Conservation (phyloP, 225 moss, liverwort and hornwort species). For the Marchantia paleacea region DNA sequence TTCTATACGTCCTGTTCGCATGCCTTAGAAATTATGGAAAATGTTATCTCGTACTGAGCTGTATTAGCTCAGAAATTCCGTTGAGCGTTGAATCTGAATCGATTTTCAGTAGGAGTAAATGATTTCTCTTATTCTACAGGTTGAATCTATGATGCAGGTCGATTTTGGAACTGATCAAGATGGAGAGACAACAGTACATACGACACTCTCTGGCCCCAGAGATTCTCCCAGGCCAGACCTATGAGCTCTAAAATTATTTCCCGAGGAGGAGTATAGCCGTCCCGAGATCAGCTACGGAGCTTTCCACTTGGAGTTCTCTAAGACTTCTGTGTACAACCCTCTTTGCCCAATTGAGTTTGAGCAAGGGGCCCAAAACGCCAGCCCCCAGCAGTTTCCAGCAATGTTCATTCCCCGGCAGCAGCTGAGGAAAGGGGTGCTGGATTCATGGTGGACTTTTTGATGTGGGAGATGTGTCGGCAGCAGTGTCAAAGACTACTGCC, state of each 20-base stretch:
- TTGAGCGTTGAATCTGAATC: not conserved
- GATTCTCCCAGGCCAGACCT: slow-evolving; percentile 44
- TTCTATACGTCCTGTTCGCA: too few relatives aligned
- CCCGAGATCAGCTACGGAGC: slow-evolving; percentile 32
- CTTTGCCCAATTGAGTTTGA: slow-evolving; percentile 48
- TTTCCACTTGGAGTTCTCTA: slow-evolving; percentile 26
- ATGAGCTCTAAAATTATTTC: slow-evolving; percentile 49
- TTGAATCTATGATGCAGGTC: not conserved
- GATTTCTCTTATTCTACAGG: not conserved
- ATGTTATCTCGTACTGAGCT: too few relatives aligned
- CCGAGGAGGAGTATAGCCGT: slow-evolving; percentile 32
- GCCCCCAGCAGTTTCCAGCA: slow-evolving; percentile 10
- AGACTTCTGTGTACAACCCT: slow-evolving; percentile 39
- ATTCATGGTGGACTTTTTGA: slow-evolving; percentile 48
- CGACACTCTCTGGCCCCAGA: slow-evolving; percentile 40
- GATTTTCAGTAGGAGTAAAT: not conserved
- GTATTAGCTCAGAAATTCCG: not conserved
- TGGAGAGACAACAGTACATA: slow-evolving; percentile 41
- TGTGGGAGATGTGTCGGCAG: slow-evolving; percentile 62
- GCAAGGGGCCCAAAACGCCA: slow-evolving; percentile 40
- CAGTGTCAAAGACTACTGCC: slow-evolving; percentile 56
- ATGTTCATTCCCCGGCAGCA: slow-evolving; percentile 40
- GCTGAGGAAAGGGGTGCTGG: slow-evolving; percentile 37
- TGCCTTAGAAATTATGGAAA: too few relatives aligned
- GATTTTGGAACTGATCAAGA: slow-evolving; percentile 16